Base-by-base conservation (phyloP, 768 basidiomycete species). In the Hygrophorus pudorinus region DNA sequence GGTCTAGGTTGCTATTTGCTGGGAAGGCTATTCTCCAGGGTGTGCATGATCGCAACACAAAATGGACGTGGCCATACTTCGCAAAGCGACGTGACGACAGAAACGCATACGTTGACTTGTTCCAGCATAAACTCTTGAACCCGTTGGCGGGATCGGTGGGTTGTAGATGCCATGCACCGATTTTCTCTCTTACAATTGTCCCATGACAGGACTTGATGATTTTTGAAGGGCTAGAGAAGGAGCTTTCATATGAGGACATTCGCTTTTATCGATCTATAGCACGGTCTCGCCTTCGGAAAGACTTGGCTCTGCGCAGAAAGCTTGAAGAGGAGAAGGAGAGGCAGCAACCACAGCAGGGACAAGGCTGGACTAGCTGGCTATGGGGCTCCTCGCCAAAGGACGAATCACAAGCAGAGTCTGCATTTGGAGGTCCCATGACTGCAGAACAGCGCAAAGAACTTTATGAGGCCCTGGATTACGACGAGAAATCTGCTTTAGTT, bases 181-280 rank as follows among this genome's bases (percentile, higher is more conserved):
- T 13, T n/a, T 24, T 4, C 13, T 11, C 36, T 20, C 20, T 12
- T 24, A n/a, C 38, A 30, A 47, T 16, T 21, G n/a, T 31, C 12
- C 21, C 36, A 27, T 48, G 24, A 38, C 42, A 85, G 81, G 81
- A 83, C 46, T 43, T 61, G 30, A 56, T 61, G 50, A 64, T 56
- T 5, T 65, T 93, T 24, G 74, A 80, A 37, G 67, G 62, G 0
- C 65, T 98, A 44, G 96, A 99, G 60, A 67, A 60, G 51, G 90
- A 89, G 58, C 71, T 98, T 21, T 73, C 81, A 0, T 98, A 97
- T 53, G 90, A 94, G 60, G 96, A 98, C 55, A 81, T 99, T 41
- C 82, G 94, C 3, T 96, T 97, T 64, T 99, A 98, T 65, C 80
- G 96, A 27, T 97, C 92, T 3, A 89, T 98, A 48, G 88, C 91